phyloP scores from a whole-genome alignment of 768 basidiomycete species.

The Trametes cinnabarina region DNA sequence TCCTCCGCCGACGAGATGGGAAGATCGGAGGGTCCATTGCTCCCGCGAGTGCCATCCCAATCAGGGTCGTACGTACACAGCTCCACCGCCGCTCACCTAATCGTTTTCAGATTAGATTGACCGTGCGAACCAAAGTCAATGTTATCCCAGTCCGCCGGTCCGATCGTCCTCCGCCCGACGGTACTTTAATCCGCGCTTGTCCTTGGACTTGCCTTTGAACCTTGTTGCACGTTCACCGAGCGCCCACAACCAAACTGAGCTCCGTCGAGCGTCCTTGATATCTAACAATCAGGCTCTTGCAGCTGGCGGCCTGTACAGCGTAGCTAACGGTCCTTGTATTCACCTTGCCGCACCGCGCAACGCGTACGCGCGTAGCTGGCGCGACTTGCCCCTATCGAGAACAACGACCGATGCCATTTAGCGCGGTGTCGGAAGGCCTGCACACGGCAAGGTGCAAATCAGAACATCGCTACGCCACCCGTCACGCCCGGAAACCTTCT shows the following conservation, averaged over 20 bases:
- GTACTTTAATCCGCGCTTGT: conserved; percentile 10
- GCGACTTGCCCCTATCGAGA: neutral
- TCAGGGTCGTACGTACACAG: conserved; percentile 20
- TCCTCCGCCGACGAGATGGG: conserved; percentile 7
- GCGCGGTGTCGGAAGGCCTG: neutral
- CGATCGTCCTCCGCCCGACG: conserved; percentile 9
- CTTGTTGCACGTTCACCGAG: conserved; percentile 2
- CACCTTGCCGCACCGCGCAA: neutral
- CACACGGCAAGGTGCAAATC: conserved; percentile 5
- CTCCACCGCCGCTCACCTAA: conserved; percentile 14
- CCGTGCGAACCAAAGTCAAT: conserved; percentile 1
- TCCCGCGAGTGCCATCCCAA: conserved; percentile 21
- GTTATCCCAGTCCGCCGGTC: conserved; percentile 11
- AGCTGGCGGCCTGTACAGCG: too few species aligned
- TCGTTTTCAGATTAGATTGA: conserved; percentile 22
- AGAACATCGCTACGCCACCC: conserved; percentile 20
- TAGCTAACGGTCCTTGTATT: too few species aligned
- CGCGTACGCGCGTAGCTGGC: neutral
- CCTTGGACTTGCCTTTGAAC: conserved; percentile 1
- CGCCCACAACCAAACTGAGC: neutral
- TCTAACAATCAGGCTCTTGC: too few species aligned
- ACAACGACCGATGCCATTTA: neutral
- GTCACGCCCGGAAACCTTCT: conserved; percentile 13
- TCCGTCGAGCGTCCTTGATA: too few species aligned
- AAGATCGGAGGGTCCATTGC: conserved; percentile 10